Base-by-base conservation (phyloP, 805 yeast species). In the Blastobotrys muscicola region DNA sequence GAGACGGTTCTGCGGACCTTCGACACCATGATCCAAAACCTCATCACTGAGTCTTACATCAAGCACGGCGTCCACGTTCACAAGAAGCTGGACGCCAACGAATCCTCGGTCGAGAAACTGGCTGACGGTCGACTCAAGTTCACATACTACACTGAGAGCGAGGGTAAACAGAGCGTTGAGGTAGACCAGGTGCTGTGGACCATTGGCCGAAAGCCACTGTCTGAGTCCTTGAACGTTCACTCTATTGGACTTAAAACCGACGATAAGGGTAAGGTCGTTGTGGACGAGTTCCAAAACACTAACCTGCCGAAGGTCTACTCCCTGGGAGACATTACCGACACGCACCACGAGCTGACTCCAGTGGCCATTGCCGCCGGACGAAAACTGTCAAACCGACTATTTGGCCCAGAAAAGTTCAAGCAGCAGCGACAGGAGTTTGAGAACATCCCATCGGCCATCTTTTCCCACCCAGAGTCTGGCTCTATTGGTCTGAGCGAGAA, bases 351-450 rank as follows among this genome's bases (percentile, higher is more conserved):
- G 69, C 75, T 92, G 56, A 92, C 99, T 2, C 99, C 99, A 7
- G 97, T 87, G 36, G 98, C 98, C 33, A 92, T 92, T 68, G 97
- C 98, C 32, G 89, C 98, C 8, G 99, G 99, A 48, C 81, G 99
- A 66, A 85, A 78, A 62, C 74, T 92, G 53, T 77, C 97, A 26
- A 89, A 90, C 69, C 77, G 99, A 62, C 68, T 92, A 47, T 92
- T 90, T 61, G 96, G 96, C 15, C 82, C 89, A 44, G 77, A 73
- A 49, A 61, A 66, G 45, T 85, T 73, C 69, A 76, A 75, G 50
- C 62, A 76, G 38, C 84, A 81, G 62, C 86, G 89, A 60, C 85
- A 85, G 62, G 96, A 87, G 61, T 92, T 81, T 65, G 66, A 62
- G 26, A 84, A 89, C 59, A 78, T 92, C 41, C 98, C 99, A 36